Evolutionary conservation across 2,329 filamentous ascomycete species (phyloP), one percentile per base, ranked within the genome.

Genomic region (Cladorrhinum sp.): DNA sequence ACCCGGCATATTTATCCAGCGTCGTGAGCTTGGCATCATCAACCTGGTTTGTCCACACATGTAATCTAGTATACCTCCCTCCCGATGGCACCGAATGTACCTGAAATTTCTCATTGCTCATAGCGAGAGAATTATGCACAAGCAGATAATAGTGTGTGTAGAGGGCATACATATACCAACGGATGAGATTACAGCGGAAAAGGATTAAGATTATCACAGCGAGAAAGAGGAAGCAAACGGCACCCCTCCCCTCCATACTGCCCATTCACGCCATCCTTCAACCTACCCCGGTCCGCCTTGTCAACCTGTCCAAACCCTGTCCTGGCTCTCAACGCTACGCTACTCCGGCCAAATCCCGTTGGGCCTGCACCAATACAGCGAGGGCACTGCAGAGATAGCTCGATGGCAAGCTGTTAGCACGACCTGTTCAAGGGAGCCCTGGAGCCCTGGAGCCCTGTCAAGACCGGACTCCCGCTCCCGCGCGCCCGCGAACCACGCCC

Each of bases 1-100:
- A 64, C 55, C 63, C 65, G 65, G 61, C 57, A 62, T 59, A 64
- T 65, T 65, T 65, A 65, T 65, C 64, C 64, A 61, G 36, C 32
- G 41, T 58, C 48, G 57, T 51, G 27, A 51, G 27, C 64, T 64
- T 65, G 63, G 64, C 63, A 24, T 24, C 41, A 45, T 5, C 18
- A 22, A n/a, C 63, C 41, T 63, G 41, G 55, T 25, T 50, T 29
- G 16, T 41, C 3, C 10, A 13, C 10, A 16, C 36, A 41, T 41
- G 36, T 41, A 13, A n/a, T 41, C 12, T n/a, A 8, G 16, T 4
- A 5, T 41, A 41, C 36, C 36, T 41, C 7, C 25, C 10, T 29
- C 5, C 25, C 25, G 10, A 29, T 29, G 25, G 10, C 25, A 29
- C 25, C 5, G 36, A 13, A 41, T 8, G 36, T 5, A 16, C 36